Evolutionary conservation across 257 asterid species (phyloP).

Genomic region (Fraxinus anomala): DNA sequence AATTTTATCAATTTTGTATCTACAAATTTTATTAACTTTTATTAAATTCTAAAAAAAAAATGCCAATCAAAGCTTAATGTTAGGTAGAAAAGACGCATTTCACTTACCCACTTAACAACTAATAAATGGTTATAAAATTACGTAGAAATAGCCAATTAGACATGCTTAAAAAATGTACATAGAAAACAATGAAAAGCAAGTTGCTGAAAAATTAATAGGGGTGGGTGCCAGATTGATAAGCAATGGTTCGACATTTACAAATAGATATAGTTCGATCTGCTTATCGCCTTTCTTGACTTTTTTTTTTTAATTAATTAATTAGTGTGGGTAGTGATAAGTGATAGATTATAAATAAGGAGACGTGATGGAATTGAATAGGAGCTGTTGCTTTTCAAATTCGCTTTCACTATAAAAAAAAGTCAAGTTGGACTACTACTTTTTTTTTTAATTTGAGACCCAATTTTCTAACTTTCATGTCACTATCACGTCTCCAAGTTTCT

Average conservation of each 20-base stretch:
- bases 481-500: not conserved
- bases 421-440: conserved; percentile 24
- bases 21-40: too few species aligned
- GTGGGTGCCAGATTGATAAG: conserved; percentile 44
- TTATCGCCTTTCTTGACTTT: conserved; percentile 26
- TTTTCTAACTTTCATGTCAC: not conserved
- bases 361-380: conserved; percentile 44
- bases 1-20: too few species aligned
- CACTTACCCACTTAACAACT: not conserved
- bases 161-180: not conserved
- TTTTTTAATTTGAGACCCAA: not conserved
- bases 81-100: not conserved
- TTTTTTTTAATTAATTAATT: not conserved
- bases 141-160: too few species aligned
- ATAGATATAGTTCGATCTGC: conserved; percentile 35
- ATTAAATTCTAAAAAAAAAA: too few species aligned
- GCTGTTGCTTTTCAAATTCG: conserved; percentile 33
- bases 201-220: not conserved
- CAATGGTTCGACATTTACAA: not conserved
- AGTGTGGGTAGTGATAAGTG: conserved; percentile 19
- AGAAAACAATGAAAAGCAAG: not conserved
- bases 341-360: not conserved
- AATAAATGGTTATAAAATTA: not conserved
- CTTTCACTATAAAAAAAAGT: conserved; percentile 18
- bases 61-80: too few species aligned